These are phyloP conservation scores for Orbilia blumenaviensis DNA, from an alignment of 2,329 filamentous ascomycete species.

Conservation along the genomic window DNA sequence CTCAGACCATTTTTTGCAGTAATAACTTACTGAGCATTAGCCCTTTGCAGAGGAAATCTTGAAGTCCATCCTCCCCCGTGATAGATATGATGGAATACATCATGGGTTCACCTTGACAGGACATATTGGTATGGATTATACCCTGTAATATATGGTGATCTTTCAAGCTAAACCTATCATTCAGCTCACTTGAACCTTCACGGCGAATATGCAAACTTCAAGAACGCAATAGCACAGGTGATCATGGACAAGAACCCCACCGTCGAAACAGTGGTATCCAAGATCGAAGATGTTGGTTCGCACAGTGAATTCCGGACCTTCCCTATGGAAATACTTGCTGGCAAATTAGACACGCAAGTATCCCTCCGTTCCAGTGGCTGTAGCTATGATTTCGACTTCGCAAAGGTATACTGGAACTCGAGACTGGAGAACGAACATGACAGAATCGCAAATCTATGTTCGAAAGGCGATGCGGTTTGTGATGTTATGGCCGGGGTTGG, in stretches of 20 bases:
- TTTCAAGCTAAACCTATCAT: neutral
- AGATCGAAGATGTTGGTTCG: constrained; percentile 84
- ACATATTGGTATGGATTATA: constrained; percentile 74
- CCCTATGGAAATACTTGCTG: constrained; percentile 86
- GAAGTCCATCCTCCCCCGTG: constrained; percentile 75
- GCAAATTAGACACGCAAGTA: constrained; percentile 83
- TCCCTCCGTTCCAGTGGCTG: constrained; percentile 83
- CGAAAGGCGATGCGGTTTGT: constrained; percentile 85
- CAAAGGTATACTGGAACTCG: constrained; percentile 98
- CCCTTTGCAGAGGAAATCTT: constrained; percentile 73
- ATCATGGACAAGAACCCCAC: constrained; percentile 85
- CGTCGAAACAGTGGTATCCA: constrained; percentile 93
- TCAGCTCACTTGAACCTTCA: constrained; percentile 87
- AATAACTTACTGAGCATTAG: constrained; percentile 23
- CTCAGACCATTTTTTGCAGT: neutral
- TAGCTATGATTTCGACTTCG: constrained; percentile 90
- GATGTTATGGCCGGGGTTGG: constrained; percentile 98
- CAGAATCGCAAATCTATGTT: constrained; percentile 76
- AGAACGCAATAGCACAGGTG: constrained; percentile 82
- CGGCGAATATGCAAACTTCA: constrained; percentile 83
- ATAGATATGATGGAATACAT: constrained; percentile 73
- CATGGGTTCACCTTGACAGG: constrained; percentile 87
- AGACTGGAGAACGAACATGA: constrained; percentile 89
- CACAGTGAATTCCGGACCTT: constrained; percentile 91
- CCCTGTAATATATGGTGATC: constrained; percentile 32